A percentile compares a stretch with the other conserved stretches of the same genome.
Evolutionary conservation across 805 yeast genomes (phyloP).

Genomic region (Torulaspora franciscae): DNA sequence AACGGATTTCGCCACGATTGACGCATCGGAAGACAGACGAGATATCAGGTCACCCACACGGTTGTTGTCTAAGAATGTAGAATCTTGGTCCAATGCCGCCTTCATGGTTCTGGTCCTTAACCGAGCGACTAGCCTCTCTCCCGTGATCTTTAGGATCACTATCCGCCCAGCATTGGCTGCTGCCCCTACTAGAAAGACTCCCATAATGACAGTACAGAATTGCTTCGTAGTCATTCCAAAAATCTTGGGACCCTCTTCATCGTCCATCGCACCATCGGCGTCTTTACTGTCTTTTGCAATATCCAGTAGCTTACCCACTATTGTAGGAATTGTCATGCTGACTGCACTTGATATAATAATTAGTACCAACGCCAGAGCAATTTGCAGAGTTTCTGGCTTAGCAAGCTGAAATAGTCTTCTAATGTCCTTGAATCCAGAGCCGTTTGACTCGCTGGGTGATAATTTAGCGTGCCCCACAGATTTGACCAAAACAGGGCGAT

Average conservation of each 20-base stretch:
- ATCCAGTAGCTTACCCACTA: slow-evolving; percentile 84
- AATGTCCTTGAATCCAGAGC: slow-evolving; percentile 36
- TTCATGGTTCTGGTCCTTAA: slow-evolving; percentile 71
- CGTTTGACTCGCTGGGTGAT: slow-evolving; percentile 35
- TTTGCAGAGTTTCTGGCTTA: slow-evolving; percentile 50
- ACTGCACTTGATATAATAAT: slow-evolving; percentile 70
- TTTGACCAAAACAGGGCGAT: background rate
- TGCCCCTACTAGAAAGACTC: slow-evolving; percentile 68
- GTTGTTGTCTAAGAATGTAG: slow-evolving; percentile 83
- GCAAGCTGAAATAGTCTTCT: slow-evolving; percentile 51
- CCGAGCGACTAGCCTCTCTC: slow-evolving; percentile 83
- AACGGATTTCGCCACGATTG: slow-evolving; percentile 77
- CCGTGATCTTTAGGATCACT: slow-evolving; percentile 68
- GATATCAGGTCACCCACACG: slow-evolving; percentile 91
- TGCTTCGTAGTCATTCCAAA: slow-evolving; percentile 59
- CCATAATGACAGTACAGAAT: slow-evolving; percentile 59
- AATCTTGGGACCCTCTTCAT: slow-evolving; percentile 34
- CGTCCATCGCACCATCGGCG: slow-evolving; percentile 25
- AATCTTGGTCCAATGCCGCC: slow-evolving; percentile 77
- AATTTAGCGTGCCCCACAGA: slow-evolving; percentile 14
- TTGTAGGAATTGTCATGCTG: slow-evolving; percentile 73
- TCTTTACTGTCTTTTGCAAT: slow-evolving; percentile 42
- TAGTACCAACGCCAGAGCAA: slow-evolving; percentile 57
- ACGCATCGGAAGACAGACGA: slow-evolving; percentile 81
- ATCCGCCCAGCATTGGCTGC: slow-evolving; percentile 76